Base-by-base conservation (phyloP, 768 basidiomycete genomes). In the Mycena vitilis region DNA sequence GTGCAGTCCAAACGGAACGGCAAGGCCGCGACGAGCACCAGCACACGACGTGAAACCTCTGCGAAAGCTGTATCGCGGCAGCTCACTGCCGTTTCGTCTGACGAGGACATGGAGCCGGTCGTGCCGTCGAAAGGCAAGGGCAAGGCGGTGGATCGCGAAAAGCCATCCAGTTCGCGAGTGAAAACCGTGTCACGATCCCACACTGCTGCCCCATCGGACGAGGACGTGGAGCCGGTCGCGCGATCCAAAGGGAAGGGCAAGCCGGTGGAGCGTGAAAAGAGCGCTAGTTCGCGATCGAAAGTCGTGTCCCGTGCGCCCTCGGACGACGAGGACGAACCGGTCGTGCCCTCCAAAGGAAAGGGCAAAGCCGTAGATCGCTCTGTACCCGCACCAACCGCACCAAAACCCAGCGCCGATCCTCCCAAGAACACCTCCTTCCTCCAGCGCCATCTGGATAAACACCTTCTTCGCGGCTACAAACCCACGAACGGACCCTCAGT, bases 271-370 rank as follows among this genome's bases (percentile, higher is more conserved):
- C 38, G 38, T 40, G 6, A n/a, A n/a, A n/a, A n/a, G n/a, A n/a
- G n/a, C n/a, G n/a, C n/a, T n/a, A n/a, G n/a, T 16, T 20, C 44
- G 18, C 13, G 18, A 20, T 5, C 44, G 44, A 9, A 45, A n/a
- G n/a, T n/a, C n/a, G n/a, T n/a, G n/a, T n/a, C n/a, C 44, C 13
- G 44, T 5, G 44, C 18, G 11, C 44, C 44, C 44, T 45, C 44
- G 11, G 44, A 45, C 44, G 44, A 45, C 44, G 44, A 45, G 6
- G 18, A 12, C 5, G 44, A 45, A 12, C 44, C 13, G 44, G 18
- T 45, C 30, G 58, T 36, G 45, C 45, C 20, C 1, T 30, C 63
- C 9, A 64, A 57, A 12, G 65, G 65, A 18, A 67, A 67, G 48
- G 55, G 49, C 42, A 65, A 65, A 47, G 38, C 49, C 13, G 38